Evolutionary conservation across 768 basidiomycete species (phyloP), one percentile per base, ranked within the genome.

Genomic region (Lactifluus pinguis): DNA sequence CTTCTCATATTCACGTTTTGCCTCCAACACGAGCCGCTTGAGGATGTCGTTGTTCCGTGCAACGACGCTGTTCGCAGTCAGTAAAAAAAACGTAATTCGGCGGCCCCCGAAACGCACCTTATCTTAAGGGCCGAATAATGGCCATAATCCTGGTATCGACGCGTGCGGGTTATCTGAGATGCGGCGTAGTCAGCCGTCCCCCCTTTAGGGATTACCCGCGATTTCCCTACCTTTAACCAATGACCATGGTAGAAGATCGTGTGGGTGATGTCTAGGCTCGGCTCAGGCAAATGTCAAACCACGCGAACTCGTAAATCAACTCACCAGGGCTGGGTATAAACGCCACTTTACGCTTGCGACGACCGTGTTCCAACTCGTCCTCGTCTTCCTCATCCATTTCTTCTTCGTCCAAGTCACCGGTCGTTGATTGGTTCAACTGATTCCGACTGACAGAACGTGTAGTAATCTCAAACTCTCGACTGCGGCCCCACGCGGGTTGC

Each of bases 221-320:
- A 48, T 52, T 25, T n/a, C 72, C 82, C 61, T 69, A 91, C 89
- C 69, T 89, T 80, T 61, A 93, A 77, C 89, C 89, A 92, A 69
- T 93, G 91, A 58, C 89, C 90, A 68, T 82, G 83, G 76, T 92
- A 93, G 76, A 88, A 93, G 60, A 93, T 89, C n/a, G 89, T 92
- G 71, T 93, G 89, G 6, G 86, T 89, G 0, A 87, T 89, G 68
- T 91, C 90, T 91, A 48, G 53, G 48, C 57, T 59, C 19, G 45
- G 34, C n/a, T 49, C 44, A 52, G 54, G 61, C 38, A 54, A 47
- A 52, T 58, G 47, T 45, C 21, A 57, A 32, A 52, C 5, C 21
- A 32, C 34, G 49, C 42, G 34, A 36, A 60, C 56, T 47, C 21
- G 45, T 47, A 38, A 56, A 64, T 14, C 55, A 47, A 72, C 79